Base-by-base conservation (phyloP, 768 basidiomycete genomes). In the Termitomyces sp. region DNA sequence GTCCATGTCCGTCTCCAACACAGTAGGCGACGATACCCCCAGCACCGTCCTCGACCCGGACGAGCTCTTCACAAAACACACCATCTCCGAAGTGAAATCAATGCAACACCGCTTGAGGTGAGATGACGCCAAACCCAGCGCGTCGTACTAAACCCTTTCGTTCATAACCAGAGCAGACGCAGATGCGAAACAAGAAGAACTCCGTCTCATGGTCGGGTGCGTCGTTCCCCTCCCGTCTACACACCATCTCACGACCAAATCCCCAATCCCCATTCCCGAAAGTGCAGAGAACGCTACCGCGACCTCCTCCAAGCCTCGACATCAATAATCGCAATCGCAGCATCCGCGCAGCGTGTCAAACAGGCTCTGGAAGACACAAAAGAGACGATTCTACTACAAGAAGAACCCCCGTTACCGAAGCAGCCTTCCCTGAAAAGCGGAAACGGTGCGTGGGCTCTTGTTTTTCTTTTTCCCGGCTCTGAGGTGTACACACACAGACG, bases 191-290 rank as follows among this genome's bases (percentile, higher is more conserved):
- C 88, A 92, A 65, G 89, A 93, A 68, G 92, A 94, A 66, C 79
- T 94, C 45, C 81, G 92, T 65, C 76, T 90, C 46, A 94, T 93
- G 92, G 92, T 94, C 72, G 92, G 92, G 92, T 94, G 75, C 82
- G 92, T 86, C 48, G 62, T 45, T 58, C 35, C 49, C n/a, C 44
- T 54, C 18, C 33, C 33, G 9, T 6, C 41, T 10, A 24, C 57
- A 28, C 28, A 28, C 38, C n/a, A n/a, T n/a, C n/a, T n/a, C n/a
- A n/a, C n/a, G n/a, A n/a, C n/a, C n/a, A n/a, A n/a, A n/a, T n/a
- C n/a, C 26, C 26, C 26, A 26, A 26, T 4, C 26, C 26, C 26
- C 26, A 26, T 26, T 4, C 68, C 74, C n/a, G 82, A 82, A 85
- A 84, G 82, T 66, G 70, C 71, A 94, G 92, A 73, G 92, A 93